These are phyloP conservation scores for Stentor roeselii DNA, from an alignment of 73 alveolate species.

Conservation along the genomic window DNA sequence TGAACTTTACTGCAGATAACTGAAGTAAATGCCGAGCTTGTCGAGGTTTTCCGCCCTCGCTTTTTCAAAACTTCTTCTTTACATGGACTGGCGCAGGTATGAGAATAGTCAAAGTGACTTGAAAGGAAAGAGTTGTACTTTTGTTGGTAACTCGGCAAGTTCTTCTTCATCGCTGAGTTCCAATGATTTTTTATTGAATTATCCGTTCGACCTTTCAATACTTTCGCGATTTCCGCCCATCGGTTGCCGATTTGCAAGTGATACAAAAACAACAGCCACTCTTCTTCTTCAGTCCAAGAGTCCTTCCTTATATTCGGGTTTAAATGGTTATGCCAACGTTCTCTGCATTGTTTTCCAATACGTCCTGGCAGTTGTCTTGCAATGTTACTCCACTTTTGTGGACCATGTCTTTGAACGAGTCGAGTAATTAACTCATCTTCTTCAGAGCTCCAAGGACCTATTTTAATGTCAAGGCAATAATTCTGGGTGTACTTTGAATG, in stretches of 20 bases:
- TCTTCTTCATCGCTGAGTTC: constrained; percentile 73
- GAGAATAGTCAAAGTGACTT: no score
- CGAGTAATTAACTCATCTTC: constrained; percentile 83
- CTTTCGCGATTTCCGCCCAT: constrained; percentile 81
- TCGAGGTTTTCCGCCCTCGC: no score
- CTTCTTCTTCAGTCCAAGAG: constrained; percentile 94
- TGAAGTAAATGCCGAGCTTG: no score
- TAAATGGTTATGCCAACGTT: no score
- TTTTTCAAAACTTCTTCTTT: no score
- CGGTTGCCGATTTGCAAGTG: constrained; percentile 87
- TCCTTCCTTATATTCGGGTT: constrained; percentile 89
- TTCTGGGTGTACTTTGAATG: no score
- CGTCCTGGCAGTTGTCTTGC: constrained; percentile 95
- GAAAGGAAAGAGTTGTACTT: no score
- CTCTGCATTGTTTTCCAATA: constrained; percentile 94
- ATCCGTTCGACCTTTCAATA: constrained; percentile 76
- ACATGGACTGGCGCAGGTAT: no score
- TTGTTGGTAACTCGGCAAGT: no score
- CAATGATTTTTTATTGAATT: constrained; percentile 82
- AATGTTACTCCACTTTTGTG: constrained; percentile 91
- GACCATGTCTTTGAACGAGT: constrained; percentile 84
- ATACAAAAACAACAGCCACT: constrained; percentile 73
- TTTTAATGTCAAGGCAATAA: no score
- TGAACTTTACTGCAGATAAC: no score
- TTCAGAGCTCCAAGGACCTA: constrained; percentile 92